Conservation (phyloP, 31 red algal genomes). For the Endocladia muricata region DNA sequence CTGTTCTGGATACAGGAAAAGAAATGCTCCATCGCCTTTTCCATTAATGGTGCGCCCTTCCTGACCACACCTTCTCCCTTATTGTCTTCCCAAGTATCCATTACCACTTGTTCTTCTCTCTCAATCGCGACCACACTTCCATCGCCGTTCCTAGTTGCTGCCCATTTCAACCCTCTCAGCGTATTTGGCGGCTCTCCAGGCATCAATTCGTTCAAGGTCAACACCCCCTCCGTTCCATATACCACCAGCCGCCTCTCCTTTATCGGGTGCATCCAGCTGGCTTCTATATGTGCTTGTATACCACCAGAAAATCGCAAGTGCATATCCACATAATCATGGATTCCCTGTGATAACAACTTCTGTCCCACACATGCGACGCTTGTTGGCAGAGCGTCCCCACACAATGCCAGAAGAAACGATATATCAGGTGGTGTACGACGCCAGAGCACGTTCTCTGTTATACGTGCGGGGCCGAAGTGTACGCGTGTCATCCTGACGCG, state of each 20-base stretch:
- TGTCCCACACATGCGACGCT: conserved; percentile 45
- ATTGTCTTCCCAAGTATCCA: neutral
- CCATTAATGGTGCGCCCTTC: no score
- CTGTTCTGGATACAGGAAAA: conserved; percentile 4
- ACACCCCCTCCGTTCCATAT: conserved; percentile 53
- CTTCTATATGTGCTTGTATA: conserved; percentile 45
- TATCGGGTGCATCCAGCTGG: conserved; percentile 73
- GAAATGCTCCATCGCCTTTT: conserved; percentile 37
- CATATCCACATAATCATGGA: conserved; percentile 66
- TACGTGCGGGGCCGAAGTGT: conserved; percentile 68
- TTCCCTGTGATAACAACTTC: conserved; percentile 10
- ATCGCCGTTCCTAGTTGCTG: conserved; percentile 21
- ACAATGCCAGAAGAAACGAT: conserved; percentile 49
- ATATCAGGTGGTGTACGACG: conserved; percentile 63
- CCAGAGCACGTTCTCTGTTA: conserved; percentile 69
- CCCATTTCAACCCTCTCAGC: conserved; percentile 55
- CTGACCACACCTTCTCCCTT: neutral
- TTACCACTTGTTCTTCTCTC: conserved; percentile 24
- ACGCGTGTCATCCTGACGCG: conserved; percentile 42
- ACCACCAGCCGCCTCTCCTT: conserved; percentile 63
- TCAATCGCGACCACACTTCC: conserved; percentile 43
- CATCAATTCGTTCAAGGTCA: conserved; percentile 63
- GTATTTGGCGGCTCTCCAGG: neutral
- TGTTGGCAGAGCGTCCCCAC: neutral
- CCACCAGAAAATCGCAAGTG: conserved; percentile 26